phyloP scores from a whole-genome alignment of 2,329 filamentous ascomycete species.

The Golovinomyces cichoracearum region DNA sequence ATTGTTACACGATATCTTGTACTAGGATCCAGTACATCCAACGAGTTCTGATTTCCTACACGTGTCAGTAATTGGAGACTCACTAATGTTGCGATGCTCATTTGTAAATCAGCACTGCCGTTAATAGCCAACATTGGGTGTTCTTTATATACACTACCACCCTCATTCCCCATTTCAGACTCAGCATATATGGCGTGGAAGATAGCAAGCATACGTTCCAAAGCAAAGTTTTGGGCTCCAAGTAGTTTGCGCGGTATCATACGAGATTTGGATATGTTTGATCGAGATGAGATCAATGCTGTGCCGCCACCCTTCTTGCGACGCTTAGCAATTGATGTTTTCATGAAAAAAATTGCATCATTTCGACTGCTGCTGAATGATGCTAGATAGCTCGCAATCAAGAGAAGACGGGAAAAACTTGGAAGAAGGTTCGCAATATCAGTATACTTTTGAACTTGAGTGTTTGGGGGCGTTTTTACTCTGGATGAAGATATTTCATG shows the following conservation, averaged over 20 bases:
- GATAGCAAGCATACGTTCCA: slow-evolving; percentile 57
- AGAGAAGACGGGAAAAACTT: slow-evolving; percentile 44
- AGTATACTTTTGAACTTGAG: slow-evolving; percentile 4
- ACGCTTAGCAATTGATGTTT: slow-evolving; percentile 15
- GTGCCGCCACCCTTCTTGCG: slow-evolving; percentile 21
- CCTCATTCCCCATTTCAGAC: slow-evolving; percentile 4
- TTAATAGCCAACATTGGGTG: slow-evolving; percentile 5
- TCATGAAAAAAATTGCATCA: slow-evolving; percentile 48
- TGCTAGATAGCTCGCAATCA: slow-evolving; percentile 55
- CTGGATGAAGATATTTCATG: slow-evolving; percentile 24
- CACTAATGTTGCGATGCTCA: slow-evolving; percentile 44
- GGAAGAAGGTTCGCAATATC: slow-evolving; percentile 34
- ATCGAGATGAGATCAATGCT: slow-evolving; percentile 13
- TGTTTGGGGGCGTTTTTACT: slow-evolving; percentile 3
- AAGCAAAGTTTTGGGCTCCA: slow-evolving; percentile 48
- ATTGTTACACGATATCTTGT: slow-evolving; percentile 57
- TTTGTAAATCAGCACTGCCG: slow-evolving; percentile 27
- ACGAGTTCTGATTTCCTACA: slow-evolving; percentile 26
- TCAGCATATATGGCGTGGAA: slow-evolving; percentile 37
- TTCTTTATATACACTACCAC: background rate
- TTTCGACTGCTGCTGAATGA: slow-evolving; percentile 55
- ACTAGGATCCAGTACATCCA: slow-evolving; percentile 40
- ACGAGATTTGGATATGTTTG: slow-evolving; percentile 26
- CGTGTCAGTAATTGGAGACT: slow-evolving; percentile 43
- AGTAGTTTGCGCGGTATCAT: slow-evolving; percentile 56